phyloP scores from a whole-genome alignment of 2,329 filamentous ascomycete species.

The Pseudogymnoascus sp. region DNA sequence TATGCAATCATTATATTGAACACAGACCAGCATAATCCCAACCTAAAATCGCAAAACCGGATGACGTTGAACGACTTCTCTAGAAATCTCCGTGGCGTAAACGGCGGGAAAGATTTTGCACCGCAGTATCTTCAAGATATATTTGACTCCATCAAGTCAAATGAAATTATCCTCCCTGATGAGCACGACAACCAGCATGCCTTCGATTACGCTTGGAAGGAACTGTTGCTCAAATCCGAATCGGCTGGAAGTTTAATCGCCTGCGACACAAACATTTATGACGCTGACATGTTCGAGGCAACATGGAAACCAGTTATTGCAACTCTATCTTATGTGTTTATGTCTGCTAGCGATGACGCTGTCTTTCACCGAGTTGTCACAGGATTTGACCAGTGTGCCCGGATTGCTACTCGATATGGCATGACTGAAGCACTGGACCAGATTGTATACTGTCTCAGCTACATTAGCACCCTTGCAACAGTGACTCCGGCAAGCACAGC shows the following conservation, averaged over 20 bases:
- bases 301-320: slow-evolving; percentile 95
- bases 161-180: slow-evolving; percentile 94
- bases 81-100: slow-evolving; percentile 84
- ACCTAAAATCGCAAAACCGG: slow-evolving; percentile 67
- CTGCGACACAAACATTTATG: slow-evolving; percentile 88
- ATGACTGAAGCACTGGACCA: slow-evolving; percentile 84
- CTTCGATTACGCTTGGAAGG: slow-evolving; percentile 97
- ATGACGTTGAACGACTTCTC: slow-evolving; percentile 83
- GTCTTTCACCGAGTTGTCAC: slow-evolving; percentile 91
- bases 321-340: slow-evolving; percentile 95
- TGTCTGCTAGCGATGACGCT: slow-evolving; percentile 94
- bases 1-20: slow-evolving; percentile 98
- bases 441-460: slow-evolving; percentile 81
- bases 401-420: slow-evolving; percentile 78
- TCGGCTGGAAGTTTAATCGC: slow-evolving; percentile 65
- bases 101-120: slow-evolving; percentile 76
- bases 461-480: slow-evolving; percentile 81
- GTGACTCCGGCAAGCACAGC: slow-evolving; percentile 71
- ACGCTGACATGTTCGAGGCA: slow-evolving; percentile 93
- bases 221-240: slow-evolving; percentile 78
- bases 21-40: slow-evolving; percentile 93
- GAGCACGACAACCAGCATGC: slow-evolving; percentile 96
- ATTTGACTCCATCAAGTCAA: slow-evolving; percentile 81
- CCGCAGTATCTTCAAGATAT: slow-evolving; percentile 77
- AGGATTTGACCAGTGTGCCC: slow-evolving; percentile 92